A percentile compares a stretch with the other conserved stretches of the same genome.
Conservation (phyloP, 768 basidiomycete species). For the Hericium erinaceus region DNA sequence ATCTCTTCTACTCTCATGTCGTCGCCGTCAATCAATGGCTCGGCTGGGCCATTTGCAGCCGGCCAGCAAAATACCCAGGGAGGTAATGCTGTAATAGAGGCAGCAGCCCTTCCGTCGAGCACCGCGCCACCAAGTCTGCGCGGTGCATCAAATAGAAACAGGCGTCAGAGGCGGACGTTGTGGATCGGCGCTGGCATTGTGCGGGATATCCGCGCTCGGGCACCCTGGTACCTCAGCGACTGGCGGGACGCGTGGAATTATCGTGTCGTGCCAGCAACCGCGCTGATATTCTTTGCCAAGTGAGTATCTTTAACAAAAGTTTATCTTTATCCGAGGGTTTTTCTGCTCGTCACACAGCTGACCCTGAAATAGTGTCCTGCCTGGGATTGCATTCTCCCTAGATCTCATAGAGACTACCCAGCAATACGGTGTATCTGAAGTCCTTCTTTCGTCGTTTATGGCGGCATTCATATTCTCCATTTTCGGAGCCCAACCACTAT, state of each 20-base stretch:
- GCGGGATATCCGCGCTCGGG: conserved; percentile 58
- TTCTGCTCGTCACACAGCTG: neutral
- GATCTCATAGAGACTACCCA: conserved; percentile 87
- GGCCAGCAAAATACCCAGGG: no score
- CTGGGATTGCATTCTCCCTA: conserved; percentile 86
- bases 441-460: conserved; percentile 78
- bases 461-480: conserved; percentile 82
- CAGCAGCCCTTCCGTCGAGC: no score
- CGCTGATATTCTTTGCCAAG: conserved; percentile 83
- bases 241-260: conserved; percentile 94
- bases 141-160: no score
- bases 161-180: neutral
- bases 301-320: conserved; percentile 28
- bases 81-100: no score
- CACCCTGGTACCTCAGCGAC: conserved; percentile 76
- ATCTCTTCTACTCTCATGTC: no score
- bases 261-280: conserved; percentile 78
- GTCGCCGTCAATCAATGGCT: no score
- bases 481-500: conserved; percentile 84
- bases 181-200: conserved; percentile 8
- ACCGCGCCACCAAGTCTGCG: no score
- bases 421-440: conserved; percentile 85
- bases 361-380: conserved; percentile 51
- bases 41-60: no score
- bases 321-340: neutral